Conservation (phyloP, 345 rosid species). For the Arabis hirsuta region DNA sequence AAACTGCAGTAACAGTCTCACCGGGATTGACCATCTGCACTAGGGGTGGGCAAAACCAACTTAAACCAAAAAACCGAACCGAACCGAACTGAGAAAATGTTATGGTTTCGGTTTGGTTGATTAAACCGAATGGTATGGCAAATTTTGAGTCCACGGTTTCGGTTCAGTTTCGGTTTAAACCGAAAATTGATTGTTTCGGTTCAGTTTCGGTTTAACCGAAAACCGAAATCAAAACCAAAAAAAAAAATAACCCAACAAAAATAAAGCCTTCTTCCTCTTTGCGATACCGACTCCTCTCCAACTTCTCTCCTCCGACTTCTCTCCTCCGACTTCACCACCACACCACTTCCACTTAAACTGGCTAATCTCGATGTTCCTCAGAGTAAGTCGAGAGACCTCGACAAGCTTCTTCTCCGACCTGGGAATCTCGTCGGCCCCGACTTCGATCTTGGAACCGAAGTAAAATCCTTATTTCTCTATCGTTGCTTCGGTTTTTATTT, state of each 20-base stretch:
- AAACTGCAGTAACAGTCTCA: constrained; percentile 83
- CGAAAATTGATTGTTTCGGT: too few relatives aligned
- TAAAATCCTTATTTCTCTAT: constrained; percentile 24
- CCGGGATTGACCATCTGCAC: constrained; percentile 98
- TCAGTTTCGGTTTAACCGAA: too few relatives aligned
- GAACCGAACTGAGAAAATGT: too few relatives aligned
- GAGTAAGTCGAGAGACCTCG: constrained; percentile 87
- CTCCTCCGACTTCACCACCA: constrained; percentile 36
- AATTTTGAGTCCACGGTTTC: too few relatives aligned
- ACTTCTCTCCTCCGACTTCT: neutral
- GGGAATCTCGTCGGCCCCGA: constrained; percentile 85
- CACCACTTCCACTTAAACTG: constrained; percentile 47
- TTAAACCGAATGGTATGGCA: too few relatives aligned
- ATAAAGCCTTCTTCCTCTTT: accelerated
- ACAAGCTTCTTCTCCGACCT: constrained; percentile 89
- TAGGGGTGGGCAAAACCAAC: too few relatives aligned
- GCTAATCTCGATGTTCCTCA: constrained; percentile 50
- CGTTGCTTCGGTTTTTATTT: neutral
- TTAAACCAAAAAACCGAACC: too few relatives aligned
- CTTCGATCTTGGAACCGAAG: constrained; percentile 77
- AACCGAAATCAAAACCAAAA: too few relatives aligned
- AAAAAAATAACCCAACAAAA: too few relatives aligned
- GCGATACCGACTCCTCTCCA: accelerated
- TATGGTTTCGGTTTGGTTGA: too few relatives aligned
- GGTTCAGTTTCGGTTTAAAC: too few relatives aligned